Conservation (phyloP, 1,139 yeast genomes). For the Arxiozyma telluris region DNA sequence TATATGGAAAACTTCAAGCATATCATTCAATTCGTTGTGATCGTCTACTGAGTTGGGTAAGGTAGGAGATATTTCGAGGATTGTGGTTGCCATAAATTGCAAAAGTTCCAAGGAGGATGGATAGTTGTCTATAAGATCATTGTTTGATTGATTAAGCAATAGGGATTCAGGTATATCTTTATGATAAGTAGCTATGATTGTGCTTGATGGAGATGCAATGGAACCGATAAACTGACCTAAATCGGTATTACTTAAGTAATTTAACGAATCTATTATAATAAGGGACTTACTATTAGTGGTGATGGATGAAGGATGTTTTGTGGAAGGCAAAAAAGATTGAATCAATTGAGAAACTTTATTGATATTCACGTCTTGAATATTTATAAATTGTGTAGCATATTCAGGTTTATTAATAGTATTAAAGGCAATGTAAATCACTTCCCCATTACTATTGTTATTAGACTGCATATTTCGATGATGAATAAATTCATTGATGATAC, state of each 20-base stretch:
- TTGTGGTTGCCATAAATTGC: conserved; percentile 61
- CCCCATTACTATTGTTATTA: conserved; percentile 11
- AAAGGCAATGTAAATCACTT: conserved; percentile 48
- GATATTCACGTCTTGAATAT: conserved; percentile 32
- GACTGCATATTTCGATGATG: conserved; percentile 30
- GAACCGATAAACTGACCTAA: conserved; percentile 47
- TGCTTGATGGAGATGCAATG: conserved; percentile 45
- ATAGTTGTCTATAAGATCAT: conserved; percentile 32
- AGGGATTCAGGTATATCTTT: conserved; percentile 31
- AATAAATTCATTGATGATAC: conserved; percentile 50
- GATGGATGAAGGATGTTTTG: conserved; percentile 7
- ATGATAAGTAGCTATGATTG: conserved; percentile 57
- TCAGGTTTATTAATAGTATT: conserved; percentile 50
- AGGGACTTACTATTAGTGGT: conserved; percentile 11
- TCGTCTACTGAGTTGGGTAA: conserved; percentile 28
- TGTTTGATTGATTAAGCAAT: conserved; percentile 25
- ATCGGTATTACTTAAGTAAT: conserved; percentile 42
- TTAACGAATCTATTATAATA: conserved; percentile 56
- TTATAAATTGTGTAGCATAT: conserved; percentile 43
- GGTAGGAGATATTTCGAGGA: conserved; percentile 49
- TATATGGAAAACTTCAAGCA: conserved; percentile 37
- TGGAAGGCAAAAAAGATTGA: conserved; percentile 21
- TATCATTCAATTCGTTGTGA: conserved; percentile 43
- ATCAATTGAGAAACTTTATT: conserved; percentile 27
- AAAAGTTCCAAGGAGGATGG: conserved; percentile 47